Evolutionary conservation across 441 rosid species (phyloP).

Genomic region (Erodium trifolium): DNA sequence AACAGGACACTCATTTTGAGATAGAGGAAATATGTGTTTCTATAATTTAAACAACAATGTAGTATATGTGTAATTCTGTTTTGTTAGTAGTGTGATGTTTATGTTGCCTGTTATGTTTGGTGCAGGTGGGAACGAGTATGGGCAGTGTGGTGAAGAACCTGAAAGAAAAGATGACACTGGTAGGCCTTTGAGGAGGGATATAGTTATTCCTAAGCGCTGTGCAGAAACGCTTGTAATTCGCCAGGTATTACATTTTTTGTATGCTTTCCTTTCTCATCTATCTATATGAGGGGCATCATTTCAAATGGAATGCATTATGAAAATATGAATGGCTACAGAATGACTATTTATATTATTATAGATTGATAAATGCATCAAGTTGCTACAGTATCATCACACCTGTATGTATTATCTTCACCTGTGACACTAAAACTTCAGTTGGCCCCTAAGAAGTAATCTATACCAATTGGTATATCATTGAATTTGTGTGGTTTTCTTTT

Average conservation of each 20-base stretch:
- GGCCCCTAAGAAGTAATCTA: no score
- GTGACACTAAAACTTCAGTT: no score
- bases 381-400: background rate
- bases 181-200: constrained; percentile 76
- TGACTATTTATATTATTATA: background rate
- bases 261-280: background rate
- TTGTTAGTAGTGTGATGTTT: background rate
- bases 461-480: no score
- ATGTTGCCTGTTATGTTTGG: constrained; percentile 5
- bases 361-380: background rate
- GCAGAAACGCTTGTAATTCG: constrained; percentile 77
- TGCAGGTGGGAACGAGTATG: constrained; percentile 96
- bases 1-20: no score
- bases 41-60: background rate
- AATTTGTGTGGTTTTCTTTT: no score
- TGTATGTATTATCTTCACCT: background rate
- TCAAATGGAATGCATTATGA: background rate
- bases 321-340: background rate
- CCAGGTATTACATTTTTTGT: constrained; percentile 46
- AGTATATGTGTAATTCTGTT: background rate
- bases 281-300: background rate
- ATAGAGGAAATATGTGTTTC: background rate
- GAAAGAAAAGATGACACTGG: constrained; percentile 77
- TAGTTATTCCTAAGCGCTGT: constrained; percentile 89
- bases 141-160: constrained; percentile 98